Evolutionary conservation across 2,329 filamentous ascomycete genomes (phyloP).

Genomic region (Ophiostoma montium): DNA sequence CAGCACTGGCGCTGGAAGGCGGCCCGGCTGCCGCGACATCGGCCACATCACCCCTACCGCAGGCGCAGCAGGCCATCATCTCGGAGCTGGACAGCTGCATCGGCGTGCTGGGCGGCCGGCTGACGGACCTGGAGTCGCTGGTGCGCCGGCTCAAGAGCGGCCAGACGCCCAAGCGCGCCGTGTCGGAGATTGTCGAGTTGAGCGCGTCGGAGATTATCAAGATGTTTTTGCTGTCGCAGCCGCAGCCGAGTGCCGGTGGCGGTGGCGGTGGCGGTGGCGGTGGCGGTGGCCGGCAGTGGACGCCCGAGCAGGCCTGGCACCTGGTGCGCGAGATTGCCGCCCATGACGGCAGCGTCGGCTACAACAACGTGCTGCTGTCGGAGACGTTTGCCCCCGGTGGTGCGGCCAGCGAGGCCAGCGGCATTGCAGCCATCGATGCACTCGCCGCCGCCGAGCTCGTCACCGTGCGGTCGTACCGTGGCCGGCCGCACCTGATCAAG

Average conservation of each 20-base stretch:
- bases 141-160: constrained; percentile 80
- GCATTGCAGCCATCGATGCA: constrained; percentile 62
- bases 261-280: too few species aligned
- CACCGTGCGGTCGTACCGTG: constrained; percentile 55
- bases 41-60: not conserved
- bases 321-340: constrained; percentile 66
- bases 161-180: constrained; percentile 66
- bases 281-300: constrained; percentile 53
- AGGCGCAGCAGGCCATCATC: constrained; percentile 31
- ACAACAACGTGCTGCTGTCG: constrained; percentile 72
- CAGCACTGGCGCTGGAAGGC: constrained; percentile 1
- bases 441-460: constrained; percentile 82
- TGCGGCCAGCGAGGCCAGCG: constrained; percentile 28
- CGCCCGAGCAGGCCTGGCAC: constrained; percentile 76
- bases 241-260: constrained; percentile 10
- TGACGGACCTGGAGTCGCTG: constrained; percentile 92
- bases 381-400: constrained; percentile 53
- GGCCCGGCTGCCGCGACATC: not conserved
- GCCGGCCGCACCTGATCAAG: constrained; percentile 62
- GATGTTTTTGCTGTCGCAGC: constrained; percentile 66
- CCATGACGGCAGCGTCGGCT: constrained; percentile 46
- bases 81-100: constrained; percentile 70
- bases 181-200: constrained; percentile 79
- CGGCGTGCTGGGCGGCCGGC: constrained; percentile 66
- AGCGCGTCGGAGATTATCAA: constrained; percentile 83